Evolutionary conservation across 805 yeast species (phyloP), one percentile per base, ranked within the genome.

Genomic region (Spencermartinsiella europaea): DNA sequence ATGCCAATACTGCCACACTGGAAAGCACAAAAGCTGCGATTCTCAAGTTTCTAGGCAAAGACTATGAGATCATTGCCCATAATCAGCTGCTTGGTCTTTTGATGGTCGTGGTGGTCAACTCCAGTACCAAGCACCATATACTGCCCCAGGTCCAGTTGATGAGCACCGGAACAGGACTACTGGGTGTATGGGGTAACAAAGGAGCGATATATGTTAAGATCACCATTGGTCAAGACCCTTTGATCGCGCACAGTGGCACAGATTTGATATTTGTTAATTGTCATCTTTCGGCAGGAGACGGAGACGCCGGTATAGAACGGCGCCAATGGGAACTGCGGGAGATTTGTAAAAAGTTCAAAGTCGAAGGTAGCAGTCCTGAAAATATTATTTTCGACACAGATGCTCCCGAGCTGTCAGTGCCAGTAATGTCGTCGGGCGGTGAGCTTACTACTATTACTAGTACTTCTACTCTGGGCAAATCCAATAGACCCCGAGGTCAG

Each of bases 181-280:
- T 79, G 42, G 73, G 78, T 21, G 54, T 71, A 20, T 79, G 81
- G 77, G 83, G 82, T 15, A 79, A 79, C 61, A 79, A 79, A 55
- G 85, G 85, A 2, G 80, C 81, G 3, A 75, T 77, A 12, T 61
- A 71, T 15, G 62, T 77, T 19, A 63, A 64, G 21, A 69, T 80
- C 50, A 61, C 51, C 8, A 49, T 76, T 20, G 78, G 77, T 2
- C 61, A 56, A 7, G 65, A 71, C 34, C 61, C 63, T 25, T 59
- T 54, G 5, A 34, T 51, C 19, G 54, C 54, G 3, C 58, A 49
- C 10, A 46, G 46, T 21, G 64, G 71, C 4, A 54, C 64, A 7
- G 58, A 61, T 21, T 39, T 70, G 40, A 55, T 56, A 3, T 59
- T 76, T 7, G 59, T 79, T 17, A 76, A 80, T 52, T 69, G 79